These are phyloP conservation scores for Williopsis jadinii DNA, from an alignment of 1,139 yeast genomes.

Conservation along the genomic window DNA sequence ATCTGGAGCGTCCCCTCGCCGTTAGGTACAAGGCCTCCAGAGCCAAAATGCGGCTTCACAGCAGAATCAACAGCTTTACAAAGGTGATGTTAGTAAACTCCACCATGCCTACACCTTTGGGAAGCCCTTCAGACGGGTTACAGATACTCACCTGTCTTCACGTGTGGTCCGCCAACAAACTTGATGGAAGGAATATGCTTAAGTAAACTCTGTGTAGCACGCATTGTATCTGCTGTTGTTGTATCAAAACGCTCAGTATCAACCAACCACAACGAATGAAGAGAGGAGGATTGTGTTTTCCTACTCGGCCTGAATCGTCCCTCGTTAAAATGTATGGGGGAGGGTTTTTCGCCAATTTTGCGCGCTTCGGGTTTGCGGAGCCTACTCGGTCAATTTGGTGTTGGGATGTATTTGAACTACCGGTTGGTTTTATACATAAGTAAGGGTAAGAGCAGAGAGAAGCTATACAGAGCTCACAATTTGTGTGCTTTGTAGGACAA, in stretches of 20 bases:
- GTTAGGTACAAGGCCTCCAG: conserved; percentile 21
- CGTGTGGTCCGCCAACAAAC: conserved; percentile 21
- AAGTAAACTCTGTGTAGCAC: conserved; percentile 12
- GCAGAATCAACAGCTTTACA: conserved; percentile 7
- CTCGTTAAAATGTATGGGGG: no score
- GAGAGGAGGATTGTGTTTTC: no score
- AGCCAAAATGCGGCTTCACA: conserved; percentile 16
- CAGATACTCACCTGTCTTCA: conserved; percentile 12
- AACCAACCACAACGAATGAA: no score
- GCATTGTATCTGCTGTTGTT: conserved; percentile 11
- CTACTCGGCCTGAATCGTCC: no score
- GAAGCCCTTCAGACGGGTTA: background rate
- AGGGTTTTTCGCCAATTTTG: background rate
- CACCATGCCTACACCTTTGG: no score
- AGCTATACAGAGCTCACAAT: no score
- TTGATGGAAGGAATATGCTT: conserved; percentile 18
- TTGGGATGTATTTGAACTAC: no score
- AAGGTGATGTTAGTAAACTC: background rate
- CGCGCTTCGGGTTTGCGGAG: background rate
- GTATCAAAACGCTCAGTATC: no score
- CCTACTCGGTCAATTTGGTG: background rate
- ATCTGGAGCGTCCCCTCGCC: conserved; percentile 13
- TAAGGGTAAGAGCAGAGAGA: no score
- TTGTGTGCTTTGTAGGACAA: conserved; percentile 19
- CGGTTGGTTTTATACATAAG: no score